These are phyloP conservation scores for Leccinum broughii DNA, from an alignment of 768 basidiomycete genomes.

Conservation along the genomic window DNA sequence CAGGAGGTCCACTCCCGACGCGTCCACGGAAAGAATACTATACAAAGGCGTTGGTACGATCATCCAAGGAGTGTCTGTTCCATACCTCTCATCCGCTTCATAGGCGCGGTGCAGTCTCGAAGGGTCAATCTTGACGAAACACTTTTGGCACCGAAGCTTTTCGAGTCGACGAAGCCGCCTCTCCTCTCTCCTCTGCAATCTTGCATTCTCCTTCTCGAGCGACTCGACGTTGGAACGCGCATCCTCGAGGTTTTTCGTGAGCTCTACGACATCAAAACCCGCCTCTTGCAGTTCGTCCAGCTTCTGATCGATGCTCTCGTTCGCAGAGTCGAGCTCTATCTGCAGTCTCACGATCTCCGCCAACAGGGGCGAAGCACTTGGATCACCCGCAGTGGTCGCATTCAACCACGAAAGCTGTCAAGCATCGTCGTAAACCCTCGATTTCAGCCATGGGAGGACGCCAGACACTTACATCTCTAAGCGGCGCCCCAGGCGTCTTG, in stretches of 20 bases:
- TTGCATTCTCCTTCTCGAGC: conserved; percentile 69
- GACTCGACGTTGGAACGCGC: conserved; percentile 55
- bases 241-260: conserved; percentile 72
- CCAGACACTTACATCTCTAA: conserved; percentile 62
- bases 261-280: conserved; percentile 69
- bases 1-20: conserved; percentile 46
- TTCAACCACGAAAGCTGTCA: conserved; percentile 73
- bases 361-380: conserved; percentile 60
- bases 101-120: conserved; percentile 39
- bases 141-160: conserved; percentile 67
- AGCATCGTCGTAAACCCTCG: conserved; percentile 10
- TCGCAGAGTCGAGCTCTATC: conserved; percentile 72
- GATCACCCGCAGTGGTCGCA: conserved; percentile 52
- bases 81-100: conserved; percentile 64
- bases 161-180: conserved; percentile 62
- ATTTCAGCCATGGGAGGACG: background rate
- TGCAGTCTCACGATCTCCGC: conserved; percentile 73
- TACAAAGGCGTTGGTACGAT: conserved; percentile 9
- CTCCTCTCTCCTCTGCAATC: conserved; percentile 66
- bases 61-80: background rate
- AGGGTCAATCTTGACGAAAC: conserved; percentile 61
- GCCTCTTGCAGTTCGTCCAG: conserved; percentile 83
- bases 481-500: conserved; percentile 75
- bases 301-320: conserved; percentile 86
- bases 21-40: conserved; percentile 52